Percentiles rank a stretch among this genome's conserved stretches.
phyloP scores from a whole-genome alignment of 495 filamentous ascomycete species.

The Podospora pseudoanserina region DNA sequence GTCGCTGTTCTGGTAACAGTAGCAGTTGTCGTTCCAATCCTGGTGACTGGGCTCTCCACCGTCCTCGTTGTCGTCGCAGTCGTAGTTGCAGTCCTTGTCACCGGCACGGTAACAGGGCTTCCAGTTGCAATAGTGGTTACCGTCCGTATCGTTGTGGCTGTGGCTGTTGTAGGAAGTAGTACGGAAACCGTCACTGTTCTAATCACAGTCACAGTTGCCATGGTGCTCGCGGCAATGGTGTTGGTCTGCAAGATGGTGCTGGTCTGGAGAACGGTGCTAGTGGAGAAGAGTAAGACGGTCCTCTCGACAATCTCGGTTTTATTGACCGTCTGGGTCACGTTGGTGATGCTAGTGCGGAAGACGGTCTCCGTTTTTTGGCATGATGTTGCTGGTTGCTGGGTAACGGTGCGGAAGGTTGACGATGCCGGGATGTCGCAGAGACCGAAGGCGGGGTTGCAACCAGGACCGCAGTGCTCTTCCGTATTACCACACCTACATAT shows the following conservation, averaged over 20 bases:
- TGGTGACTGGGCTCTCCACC: too few species aligned
- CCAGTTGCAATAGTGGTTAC: neutral
- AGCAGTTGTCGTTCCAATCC: too few species aligned
- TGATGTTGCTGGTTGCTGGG: neutral
- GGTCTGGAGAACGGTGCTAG: neutral
- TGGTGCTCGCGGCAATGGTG: neutral
- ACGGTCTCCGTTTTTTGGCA: neutral
- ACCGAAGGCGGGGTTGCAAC: neutral
- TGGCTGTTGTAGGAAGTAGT: neutral
- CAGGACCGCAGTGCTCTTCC: neutral
- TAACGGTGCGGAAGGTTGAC: neutral
- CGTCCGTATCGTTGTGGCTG: neutral
- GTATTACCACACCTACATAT: neutral
- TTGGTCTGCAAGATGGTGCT: neutral
- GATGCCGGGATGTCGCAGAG: neutral
- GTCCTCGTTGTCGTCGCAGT: neutral
- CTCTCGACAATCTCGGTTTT: neutral
- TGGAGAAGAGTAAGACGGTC: neutral
- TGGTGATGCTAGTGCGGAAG: neutral
- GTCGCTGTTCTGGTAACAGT: neutral
- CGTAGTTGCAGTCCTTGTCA: neutral
- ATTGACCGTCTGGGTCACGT: neutral
- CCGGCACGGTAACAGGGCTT: neutral
- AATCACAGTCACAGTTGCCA: neutral
- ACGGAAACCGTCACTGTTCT: neutral